Base-by-base conservation (phyloP, 2,329 filamentous ascomycete genomes). In the Exophiala xenobiotica region DNA sequence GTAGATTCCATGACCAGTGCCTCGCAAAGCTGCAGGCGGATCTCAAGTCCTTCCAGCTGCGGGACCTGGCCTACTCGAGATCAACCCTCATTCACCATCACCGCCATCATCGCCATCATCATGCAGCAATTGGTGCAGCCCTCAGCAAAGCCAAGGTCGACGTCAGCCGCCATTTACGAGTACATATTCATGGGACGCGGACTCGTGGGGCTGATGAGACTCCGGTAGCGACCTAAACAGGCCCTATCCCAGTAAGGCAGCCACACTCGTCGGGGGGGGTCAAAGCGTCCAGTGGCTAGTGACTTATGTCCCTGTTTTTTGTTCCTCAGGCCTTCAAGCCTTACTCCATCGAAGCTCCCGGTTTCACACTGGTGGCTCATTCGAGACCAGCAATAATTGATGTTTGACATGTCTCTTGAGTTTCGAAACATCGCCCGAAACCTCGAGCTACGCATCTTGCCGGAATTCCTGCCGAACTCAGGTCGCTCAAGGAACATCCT, bases 141-240 rank as follows among this genome's bases (percentile, higher is more conserved):
- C 2, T 16, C 31, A 31, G 27, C n/a, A 9, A 16, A 8, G 3
- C 31, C 5, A 12, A 40, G 38, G 9, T n/a, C 19, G 38, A 40
- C 38, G 19, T 40, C 38, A 40, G 38, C 38, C n/a, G n/a, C n/a
- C 38, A 22, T 23, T 22, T 22, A n/a, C 2, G n/a, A n/a, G n/a
- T 40, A 22, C 19, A n/a, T 24, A 9, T 18, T n/a, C 38, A 9
- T 12, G 12, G 6, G 6, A 22, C n/a, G 37, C 19, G 37, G 16
- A 39, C 19, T 39, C 37, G 38, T 40, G 38, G 38, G 9, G 38
- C 38, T 40, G 9, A 18, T 24, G 38, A 40, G 22, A 40, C 38
- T 40, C 14, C 22, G 8, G 9, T 12, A 9, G 3, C 11, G 18
- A 11, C 14, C 19, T 23, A 40, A 20, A 24, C 38, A 40, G 12